A percentile compares a stretch with the other conserved stretches of the same genome.
Evolutionary conservation across 2,329 filamentous ascomycete genomes (phyloP).

Genomic region (Sclerotinia subarctica): DNA sequence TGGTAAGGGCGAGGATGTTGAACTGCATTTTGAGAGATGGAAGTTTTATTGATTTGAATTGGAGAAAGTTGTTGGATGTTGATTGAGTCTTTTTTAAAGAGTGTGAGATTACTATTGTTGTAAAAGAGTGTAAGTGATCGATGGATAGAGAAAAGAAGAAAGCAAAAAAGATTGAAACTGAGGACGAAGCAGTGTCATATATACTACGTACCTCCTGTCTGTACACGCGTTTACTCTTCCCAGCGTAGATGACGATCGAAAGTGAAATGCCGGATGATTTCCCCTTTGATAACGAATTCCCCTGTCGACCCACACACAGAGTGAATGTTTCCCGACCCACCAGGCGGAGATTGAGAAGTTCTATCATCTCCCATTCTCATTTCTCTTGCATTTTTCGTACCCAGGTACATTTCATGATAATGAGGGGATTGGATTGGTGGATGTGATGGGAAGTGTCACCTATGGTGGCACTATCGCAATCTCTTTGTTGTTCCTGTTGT

Average conservation of each 20-base stretch:
- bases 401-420: not conserved
- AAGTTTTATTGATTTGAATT: constrained; percentile 21
- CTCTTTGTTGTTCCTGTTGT: not conserved
- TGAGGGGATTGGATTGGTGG: not conserved
- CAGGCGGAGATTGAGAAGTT: constrained; percentile 10
- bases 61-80: constrained; percentile 2
- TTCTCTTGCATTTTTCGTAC: not conserved
- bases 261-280: not conserved
- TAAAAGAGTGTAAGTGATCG: constrained; percentile 38
- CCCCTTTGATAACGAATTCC: constrained; percentile 13
- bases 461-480: not conserved
- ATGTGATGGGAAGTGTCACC: not conserved
- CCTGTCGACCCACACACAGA: constrained; percentile 15
- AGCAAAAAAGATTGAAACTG: constrained; percentile 18
- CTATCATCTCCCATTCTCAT: constrained; percentile 2
- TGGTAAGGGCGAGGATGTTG: constrained; percentile 33
- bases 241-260: not conserved
- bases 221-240: constrained; percentile 7
- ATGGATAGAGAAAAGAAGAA: constrained; percentile 30
- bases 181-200: constrained; percentile 14
- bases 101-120: constrained; percentile 26
- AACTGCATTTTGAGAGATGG: constrained; percentile 40
- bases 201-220: not conserved
- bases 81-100: constrained; percentile 23
- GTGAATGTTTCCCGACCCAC: constrained; percentile 11